Conservation (phyloP, 2,329 filamentous ascomycete genomes). For the Aquanectria penicillioides region DNA sequence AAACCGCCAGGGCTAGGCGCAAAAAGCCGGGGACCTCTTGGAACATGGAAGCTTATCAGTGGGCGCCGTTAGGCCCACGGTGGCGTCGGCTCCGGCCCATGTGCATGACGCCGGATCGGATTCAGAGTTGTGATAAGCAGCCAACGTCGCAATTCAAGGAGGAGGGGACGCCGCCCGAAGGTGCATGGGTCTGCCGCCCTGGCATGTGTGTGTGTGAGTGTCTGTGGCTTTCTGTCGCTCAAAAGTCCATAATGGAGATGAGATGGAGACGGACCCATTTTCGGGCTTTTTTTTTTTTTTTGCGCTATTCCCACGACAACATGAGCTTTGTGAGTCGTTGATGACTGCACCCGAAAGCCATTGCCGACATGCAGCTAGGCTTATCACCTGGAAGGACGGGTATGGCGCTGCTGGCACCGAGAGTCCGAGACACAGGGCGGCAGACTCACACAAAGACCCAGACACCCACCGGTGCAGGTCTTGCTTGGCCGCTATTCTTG, state of each 20-base stretch:
- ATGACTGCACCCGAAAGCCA: no score
- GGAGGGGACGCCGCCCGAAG: neutral
- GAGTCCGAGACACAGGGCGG: no score
- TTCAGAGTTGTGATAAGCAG: constrained; percentile 34
- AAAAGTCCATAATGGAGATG: neutral
- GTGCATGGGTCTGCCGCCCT: neutral
- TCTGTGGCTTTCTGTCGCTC: no score
- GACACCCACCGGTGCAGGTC: neutral
- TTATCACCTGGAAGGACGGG: no score
- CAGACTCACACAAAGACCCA: no score
- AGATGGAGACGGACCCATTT: neutral
- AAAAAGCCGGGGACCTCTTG: constrained; percentile 29
- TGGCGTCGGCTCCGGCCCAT: constrained; percentile 30
- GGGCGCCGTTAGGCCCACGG: constrained; percentile 31
- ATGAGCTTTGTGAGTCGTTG: no score
- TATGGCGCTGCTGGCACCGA: no score
- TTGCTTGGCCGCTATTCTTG: constrained; percentile 22
- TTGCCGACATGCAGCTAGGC: no score
- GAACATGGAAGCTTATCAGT: constrained; percentile 39
- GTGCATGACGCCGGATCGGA: constrained; percentile 22
- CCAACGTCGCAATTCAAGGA: neutral
- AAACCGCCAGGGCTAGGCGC: constrained; percentile 33
- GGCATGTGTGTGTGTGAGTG: constrained; percentile 5
- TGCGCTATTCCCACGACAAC: no score
- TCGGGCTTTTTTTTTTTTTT: no score